Evolutionary conservation across 805 yeast species (phyloP).

Genomic region (Candida coleopterorum): DNA sequence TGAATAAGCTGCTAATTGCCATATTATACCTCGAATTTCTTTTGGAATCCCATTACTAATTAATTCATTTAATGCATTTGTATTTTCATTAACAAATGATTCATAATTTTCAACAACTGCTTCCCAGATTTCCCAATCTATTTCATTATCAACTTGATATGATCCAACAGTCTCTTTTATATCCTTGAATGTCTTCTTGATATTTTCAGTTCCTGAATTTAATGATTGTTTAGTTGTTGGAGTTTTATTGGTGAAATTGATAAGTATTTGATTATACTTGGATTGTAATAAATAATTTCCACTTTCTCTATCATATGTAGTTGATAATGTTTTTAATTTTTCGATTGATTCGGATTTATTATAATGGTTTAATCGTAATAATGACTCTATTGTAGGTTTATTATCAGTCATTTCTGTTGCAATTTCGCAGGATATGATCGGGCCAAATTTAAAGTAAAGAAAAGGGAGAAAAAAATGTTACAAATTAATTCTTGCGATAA

Average conservation of each 20-base stretch:
- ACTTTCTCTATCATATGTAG: constrained; percentile 16
- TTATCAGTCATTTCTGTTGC: background rate
- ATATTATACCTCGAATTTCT: constrained; percentile 80
- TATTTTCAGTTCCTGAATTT: constrained; percentile 33
- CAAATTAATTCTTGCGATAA: no score
- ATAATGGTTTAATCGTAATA: background rate
- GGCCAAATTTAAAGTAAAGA: no score
- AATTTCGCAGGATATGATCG: no score
- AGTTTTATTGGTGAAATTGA: constrained; percentile 46
- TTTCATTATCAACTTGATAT: constrained; percentile 26
- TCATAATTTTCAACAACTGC: constrained; percentile 72
- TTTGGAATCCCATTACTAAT: constrained; percentile 77
- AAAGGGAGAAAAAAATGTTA: no score
- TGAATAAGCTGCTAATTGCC: constrained; percentile 86
- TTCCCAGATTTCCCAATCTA: constrained; percentile 90
- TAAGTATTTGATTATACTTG: constrained; percentile 53
- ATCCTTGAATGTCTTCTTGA: constrained; percentile 41
- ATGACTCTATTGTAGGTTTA: background rate
- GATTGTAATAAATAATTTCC: constrained; percentile 54
- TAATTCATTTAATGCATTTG: constrained; percentile 54
- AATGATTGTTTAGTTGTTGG: constrained; percentile 45
- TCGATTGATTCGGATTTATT: constrained; percentile 5
- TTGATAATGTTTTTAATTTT: constrained; percentile 13
- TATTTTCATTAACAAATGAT: constrained; percentile 56
- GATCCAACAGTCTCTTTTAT: constrained; percentile 46